Evolutionary conservation across 805 yeast genomes (phyloP), one percentile per base, ranked within the genome.

Genomic region (Nakazawaea wickerhamii): DNA sequence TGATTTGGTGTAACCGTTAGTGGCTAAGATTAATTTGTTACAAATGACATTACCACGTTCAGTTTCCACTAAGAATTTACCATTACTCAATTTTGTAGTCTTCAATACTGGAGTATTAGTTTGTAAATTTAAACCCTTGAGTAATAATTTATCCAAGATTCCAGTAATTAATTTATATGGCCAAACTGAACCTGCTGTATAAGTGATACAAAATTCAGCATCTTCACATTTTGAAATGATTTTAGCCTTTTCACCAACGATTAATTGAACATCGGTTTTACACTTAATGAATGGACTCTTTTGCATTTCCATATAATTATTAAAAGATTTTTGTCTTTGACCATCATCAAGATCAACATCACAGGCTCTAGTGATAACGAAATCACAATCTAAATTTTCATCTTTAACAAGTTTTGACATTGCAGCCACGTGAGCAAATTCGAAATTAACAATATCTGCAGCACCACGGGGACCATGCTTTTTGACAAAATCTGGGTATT

Each of bases 151-250:
- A 46, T 58, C 57, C 38, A 70, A 48, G 2, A 71, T 40, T 1
- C 56, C 52, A 3, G 57, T 52, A 36, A 68, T 58, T 2, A 72
- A 51, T 47, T 64, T 65, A 51, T 71, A 67, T 3, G 76, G 73
- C 63, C 73, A 70, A 38, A 71, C 52, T 4, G 67, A 63, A 5
- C 70, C 68, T 3, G 74, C 73, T 4, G 72, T 67, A 44, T 59
- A 61, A 1, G 62, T 55, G 22, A 68, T 41, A 17, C 64, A 61
- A 13, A 64, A 60, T 11, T 52, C 47, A 19, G 63, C 55, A 6
- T 50, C 46, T 11, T 50, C 56, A 25, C 53, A 55, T 30, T 67
- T 61, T 5, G 63, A 53, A 21, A 59, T 45, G 6, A 50, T 39
- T 38, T 46, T 52, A 4, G 66, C 65, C 13, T 35, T 47, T 17